These are phyloP conservation scores for Saccharum hybrid DNA, from an alignment of 202 grass and related monocot genomes.

Conservation along the genomic window DNA sequence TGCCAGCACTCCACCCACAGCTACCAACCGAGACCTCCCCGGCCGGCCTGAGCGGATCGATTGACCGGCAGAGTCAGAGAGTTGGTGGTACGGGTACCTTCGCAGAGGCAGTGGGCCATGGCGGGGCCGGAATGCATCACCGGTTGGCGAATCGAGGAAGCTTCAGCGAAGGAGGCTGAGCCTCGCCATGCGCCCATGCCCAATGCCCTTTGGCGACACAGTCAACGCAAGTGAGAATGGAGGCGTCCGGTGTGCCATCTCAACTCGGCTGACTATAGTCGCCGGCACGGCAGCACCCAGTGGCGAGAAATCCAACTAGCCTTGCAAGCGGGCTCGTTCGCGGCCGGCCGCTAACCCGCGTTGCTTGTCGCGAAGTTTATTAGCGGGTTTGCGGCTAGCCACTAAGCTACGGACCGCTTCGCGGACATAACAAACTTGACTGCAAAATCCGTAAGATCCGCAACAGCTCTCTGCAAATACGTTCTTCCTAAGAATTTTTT, in stretches of 20 bases:
- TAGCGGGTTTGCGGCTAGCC: too few relatives aligned
- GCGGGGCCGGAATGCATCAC: background rate
- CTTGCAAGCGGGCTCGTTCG: too few relatives aligned
- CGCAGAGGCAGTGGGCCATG: background rate
- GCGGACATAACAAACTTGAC: too few relatives aligned
- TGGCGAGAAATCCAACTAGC: background rate
- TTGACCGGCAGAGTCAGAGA: background rate
- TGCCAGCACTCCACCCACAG: background rate
- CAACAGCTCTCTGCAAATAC: too few relatives aligned
- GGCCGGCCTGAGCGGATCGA: background rate
- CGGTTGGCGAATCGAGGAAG: background rate
- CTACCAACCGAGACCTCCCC: background rate
- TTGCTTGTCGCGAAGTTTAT: too few relatives aligned
- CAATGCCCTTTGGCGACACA: background rate
- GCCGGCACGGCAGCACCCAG: too few relatives aligned
- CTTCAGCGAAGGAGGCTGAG: background rate
- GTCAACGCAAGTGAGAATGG: background rate
- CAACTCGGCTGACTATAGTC: background rate
- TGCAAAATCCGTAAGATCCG: too few relatives aligned
- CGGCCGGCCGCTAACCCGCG: too few relatives aligned
- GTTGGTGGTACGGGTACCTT: background rate
- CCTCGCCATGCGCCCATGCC: background rate
- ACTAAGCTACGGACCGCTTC: too few relatives aligned
- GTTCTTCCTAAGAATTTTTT: too few relatives aligned
- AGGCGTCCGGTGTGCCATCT: background rate